Percentiles rank a stretch among this genome's conserved stretches.
These are phyloP conservation scores for Sphagnum tenellum DNA, from an alignment of 225 moss, liverwort and hornwort species.

Conservation along the genomic window DNA sequence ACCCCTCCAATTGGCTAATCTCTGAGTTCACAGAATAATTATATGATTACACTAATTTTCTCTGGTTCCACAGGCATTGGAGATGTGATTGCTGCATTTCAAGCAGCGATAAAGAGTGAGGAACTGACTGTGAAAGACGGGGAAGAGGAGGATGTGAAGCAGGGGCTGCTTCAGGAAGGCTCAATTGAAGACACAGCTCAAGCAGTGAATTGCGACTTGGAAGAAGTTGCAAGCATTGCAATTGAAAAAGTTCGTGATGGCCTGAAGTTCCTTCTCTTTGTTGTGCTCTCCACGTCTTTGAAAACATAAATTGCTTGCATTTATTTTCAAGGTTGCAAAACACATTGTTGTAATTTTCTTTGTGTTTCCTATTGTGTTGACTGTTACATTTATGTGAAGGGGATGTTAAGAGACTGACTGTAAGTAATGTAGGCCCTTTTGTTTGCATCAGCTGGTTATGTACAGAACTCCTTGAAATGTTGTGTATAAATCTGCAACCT, in stretches of 20 bases:
- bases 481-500: too few species aligned
- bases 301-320: constrained; percentile 22
- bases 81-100: constrained; percentile 85
- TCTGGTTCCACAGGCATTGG: constrained; percentile 23
- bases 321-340: too few species aligned
- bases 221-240: constrained; percentile 74
- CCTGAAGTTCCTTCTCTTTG: constrained; percentile 69
- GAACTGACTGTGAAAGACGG: constrained; percentile 46
- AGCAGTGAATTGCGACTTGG: constrained; percentile 65
- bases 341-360: too few species aligned
- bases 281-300: constrained; percentile 79
- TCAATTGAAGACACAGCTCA: constrained; percentile 73
- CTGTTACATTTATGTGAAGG: too few species aligned
- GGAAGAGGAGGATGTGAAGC: constrained; percentile 51
- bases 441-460: too few species aligned
- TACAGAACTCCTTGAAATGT: too few species aligned
- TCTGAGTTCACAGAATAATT: background rate
- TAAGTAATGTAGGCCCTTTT: too few species aligned
- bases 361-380: too few species aligned
- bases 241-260: constrained; percentile 94
- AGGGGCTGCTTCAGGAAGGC: constrained; percentile 64
- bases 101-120: constrained; percentile 72
- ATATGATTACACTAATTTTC: background rate
- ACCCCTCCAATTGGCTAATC: too few species aligned
- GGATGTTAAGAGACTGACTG: too few species aligned